phyloP scores from a whole-genome alignment of 1,139 yeast genomes.

The Hansenula lynferdii region DNA sequence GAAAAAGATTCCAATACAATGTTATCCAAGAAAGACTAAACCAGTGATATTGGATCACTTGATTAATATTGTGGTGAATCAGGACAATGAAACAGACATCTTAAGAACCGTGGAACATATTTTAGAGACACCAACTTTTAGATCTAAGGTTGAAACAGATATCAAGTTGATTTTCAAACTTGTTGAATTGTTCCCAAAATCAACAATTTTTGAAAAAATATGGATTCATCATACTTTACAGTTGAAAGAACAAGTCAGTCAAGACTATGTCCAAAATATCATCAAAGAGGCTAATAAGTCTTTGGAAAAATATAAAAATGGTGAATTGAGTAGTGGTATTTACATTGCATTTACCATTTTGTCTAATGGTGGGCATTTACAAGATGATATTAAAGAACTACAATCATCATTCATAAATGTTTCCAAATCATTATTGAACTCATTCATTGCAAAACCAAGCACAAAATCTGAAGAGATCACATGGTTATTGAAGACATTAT shows the following conservation, averaged over 20 bases:
- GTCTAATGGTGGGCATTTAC: background rate
- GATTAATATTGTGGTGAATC: conserved; percentile 7
- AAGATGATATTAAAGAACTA: background rate
- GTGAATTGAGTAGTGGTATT: conserved; percentile 14
- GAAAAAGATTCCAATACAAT: conserved; percentile 41
- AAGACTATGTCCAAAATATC: conserved; percentile 16
- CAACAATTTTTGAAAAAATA: conserved; percentile 24
- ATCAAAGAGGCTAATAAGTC: conserved; percentile 13
- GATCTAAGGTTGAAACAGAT: conserved; percentile 44
- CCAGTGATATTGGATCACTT: conserved; percentile 34
- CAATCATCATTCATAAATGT: conserved; percentile 8
- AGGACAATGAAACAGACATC: conserved; percentile 9
- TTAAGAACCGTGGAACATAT: conserved; percentile 32
- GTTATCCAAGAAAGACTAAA: conserved; percentile 40
- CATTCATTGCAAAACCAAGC: background rate
- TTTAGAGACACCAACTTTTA: conserved; percentile 44
- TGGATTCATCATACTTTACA: conserved; percentile 32
- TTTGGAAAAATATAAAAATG: conserved; percentile 2
- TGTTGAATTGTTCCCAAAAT: conserved; percentile 17
- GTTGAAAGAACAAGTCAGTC: conserved; percentile 20
- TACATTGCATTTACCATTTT: conserved; percentile 22
- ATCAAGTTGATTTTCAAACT: conserved; percentile 24
- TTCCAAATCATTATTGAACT: conserved; percentile 7
- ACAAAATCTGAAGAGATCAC: conserved; percentile 4
- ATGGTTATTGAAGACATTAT: conserved; percentile 19